Conservation (phyloP, 2,329 filamentous ascomycete genomes). For the Cladosporium cucumerinum region DNA sequence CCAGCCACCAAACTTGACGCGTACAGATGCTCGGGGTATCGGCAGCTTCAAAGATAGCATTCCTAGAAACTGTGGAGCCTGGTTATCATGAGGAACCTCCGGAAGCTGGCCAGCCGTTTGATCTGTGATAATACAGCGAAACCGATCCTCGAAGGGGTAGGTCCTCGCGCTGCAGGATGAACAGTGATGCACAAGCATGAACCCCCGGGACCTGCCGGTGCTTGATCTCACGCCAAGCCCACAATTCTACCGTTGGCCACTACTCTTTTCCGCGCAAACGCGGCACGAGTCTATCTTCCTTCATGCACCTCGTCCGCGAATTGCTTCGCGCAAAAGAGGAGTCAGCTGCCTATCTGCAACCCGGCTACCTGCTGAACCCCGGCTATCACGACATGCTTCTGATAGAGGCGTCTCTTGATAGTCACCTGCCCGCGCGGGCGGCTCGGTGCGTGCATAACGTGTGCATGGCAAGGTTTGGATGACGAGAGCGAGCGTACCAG, state of each 20-base stretch:
- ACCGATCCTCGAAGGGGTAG: neutral
- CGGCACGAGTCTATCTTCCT: constrained; percentile 4
- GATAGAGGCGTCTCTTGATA: neutral
- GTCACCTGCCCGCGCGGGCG: constrained; percentile 6
- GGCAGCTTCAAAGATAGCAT: constrained; percentile 3
- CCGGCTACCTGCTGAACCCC: neutral
- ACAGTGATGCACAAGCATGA: neutral
- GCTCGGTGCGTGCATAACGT: constrained; percentile 4
- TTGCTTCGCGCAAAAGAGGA: neutral
- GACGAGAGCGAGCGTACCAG: constrained; percentile 2
- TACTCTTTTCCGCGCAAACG: constrained; percentile 12
- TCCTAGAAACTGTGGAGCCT: neutral
- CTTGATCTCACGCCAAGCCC: constrained; percentile 11
- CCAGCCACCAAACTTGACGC: neutral
- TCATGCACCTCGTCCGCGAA: constrained; percentile 7
- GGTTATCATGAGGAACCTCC: neutral
- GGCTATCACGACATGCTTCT: constrained; percentile 2
- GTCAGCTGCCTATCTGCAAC: constrained; percentile 4
- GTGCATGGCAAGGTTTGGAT: constrained; percentile 7
- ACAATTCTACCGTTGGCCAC: constrained; percentile 1
- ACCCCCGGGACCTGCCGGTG: neutral
- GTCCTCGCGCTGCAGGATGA: constrained; percentile 9
- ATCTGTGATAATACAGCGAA: neutral
- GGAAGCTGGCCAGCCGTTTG: neutral
- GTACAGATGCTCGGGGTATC: neutral